phyloP scores from a whole-genome alignment of 805 yeast species.

The Saturnispora mendoncae region DNA sequence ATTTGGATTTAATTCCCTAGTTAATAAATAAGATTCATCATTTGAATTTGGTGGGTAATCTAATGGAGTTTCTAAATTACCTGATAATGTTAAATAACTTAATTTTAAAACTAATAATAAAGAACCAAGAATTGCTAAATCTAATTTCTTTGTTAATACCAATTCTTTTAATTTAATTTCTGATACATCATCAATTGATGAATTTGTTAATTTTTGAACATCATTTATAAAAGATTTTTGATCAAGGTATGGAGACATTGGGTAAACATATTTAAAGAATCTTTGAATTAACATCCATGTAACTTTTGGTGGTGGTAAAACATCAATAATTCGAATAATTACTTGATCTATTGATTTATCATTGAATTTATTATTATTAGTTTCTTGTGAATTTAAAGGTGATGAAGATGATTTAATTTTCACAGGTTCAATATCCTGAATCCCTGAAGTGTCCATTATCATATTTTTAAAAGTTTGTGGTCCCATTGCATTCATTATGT shows the following conservation, averaged over 20 bases:
- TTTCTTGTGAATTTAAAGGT: too few relatives aligned
- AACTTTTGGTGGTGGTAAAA: conserved; percentile 36
- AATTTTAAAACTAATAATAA: conserved; percentile 38
- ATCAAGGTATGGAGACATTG: conserved; percentile 41
- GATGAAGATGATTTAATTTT: neutral
- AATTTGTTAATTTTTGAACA: conserved; percentile 31
- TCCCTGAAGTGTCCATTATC: conserved; percentile 31
- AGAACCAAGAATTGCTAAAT: conserved; percentile 40
- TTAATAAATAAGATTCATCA: conserved; percentile 30
- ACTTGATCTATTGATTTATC: conserved; percentile 13
- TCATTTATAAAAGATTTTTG: conserved; percentile 28
- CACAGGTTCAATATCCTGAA: conserved; percentile 31
- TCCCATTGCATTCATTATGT: conserved; percentile 3
- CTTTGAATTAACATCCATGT: conserved; percentile 39
- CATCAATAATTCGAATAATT: conserved; percentile 26
- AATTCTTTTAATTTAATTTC: conserved; percentile 28
- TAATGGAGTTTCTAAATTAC: conserved; percentile 21
- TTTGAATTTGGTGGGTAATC: conserved; percentile 23
- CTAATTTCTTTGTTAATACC: conserved; percentile 35
- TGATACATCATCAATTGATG: conserved; percentile 19
- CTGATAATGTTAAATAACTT: conserved; percentile 33
- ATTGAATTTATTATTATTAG: neutral
- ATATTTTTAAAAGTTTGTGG: conserved; percentile 25
- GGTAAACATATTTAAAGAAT: conserved; percentile 38
- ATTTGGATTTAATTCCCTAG: conserved; percentile 38